These are phyloP conservation scores for Fusarium abutilonis DNA, from an alignment of 2,329 filamentous ascomycete species.

Conservation along the genomic window DNA sequence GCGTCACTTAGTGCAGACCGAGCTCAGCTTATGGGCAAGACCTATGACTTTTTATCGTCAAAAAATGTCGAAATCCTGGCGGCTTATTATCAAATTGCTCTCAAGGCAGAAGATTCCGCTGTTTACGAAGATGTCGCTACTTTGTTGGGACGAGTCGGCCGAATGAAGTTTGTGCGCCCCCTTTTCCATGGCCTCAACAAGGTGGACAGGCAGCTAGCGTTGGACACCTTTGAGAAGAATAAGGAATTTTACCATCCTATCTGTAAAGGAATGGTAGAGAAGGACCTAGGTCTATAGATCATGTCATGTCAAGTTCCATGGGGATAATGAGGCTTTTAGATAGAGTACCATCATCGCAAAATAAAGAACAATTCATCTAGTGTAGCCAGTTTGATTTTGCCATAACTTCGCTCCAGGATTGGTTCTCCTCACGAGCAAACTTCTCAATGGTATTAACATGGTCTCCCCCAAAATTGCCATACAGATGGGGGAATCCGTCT, in stretches of 20 bases:
- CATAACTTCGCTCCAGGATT: constrained; percentile 61
- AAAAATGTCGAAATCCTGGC: constrained; percentile 87
- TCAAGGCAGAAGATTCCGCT: constrained; percentile 75
- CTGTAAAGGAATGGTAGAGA: constrained; percentile 85
- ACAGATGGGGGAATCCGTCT: constrained; percentile 67
- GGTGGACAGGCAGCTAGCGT: constrained; percentile 77
- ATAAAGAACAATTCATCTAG: constrained; percentile 32
- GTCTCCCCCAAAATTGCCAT: constrained; percentile 64
- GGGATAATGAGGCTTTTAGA: not conserved
- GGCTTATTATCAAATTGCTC: constrained; percentile 81
- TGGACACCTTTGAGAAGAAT: constrained; percentile 86
- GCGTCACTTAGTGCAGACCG: constrained; percentile 70
- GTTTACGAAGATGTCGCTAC: constrained; percentile 77
- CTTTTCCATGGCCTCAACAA: constrained; percentile 80
- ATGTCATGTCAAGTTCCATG: not conserved
- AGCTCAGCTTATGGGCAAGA: constrained; percentile 75
- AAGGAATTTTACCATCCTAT: constrained; percentile 96
- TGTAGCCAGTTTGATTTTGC: constrained; percentile 54
- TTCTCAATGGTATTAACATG: constrained; percentile 60
- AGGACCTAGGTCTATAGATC: constrained; percentile 69
- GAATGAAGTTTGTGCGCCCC: constrained; percentile 97
- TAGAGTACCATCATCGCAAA: not conserved
- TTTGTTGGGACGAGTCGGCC: constrained; percentile 81
- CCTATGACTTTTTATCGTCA: constrained; percentile 78
- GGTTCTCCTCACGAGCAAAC: constrained; percentile 56